Evolutionary conservation across 257 asterid genomes (phyloP).

Genomic region (Gentiana macrophylla): DNA sequence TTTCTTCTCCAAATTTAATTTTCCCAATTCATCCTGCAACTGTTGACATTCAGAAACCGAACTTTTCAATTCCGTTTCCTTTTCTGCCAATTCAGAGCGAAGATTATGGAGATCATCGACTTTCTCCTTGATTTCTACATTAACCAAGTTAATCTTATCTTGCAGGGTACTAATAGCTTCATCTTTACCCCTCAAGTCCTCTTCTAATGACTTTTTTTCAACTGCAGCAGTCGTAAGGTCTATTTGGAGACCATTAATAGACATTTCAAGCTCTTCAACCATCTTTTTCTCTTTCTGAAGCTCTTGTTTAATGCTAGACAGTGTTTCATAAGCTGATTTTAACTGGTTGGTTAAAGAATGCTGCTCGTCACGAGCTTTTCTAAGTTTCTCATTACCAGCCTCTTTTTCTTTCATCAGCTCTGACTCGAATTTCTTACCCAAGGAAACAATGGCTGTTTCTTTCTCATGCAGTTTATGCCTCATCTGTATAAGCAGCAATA

Average conservation of each 20-base stretch:
- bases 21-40: slow-evolving; percentile 29
- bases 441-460: slow-evolving; percentile 34
- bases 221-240: slow-evolving; percentile 24
- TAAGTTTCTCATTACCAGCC: slow-evolving; percentile 28
- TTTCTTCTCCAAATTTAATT: slow-evolving; percentile 33
- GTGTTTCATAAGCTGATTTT: slow-evolving; percentile 28
- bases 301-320: slow-evolving; percentile 31
- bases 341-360: slow-evolving; percentile 34
- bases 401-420: slow-evolving; percentile 52
- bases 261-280: slow-evolving; percentile 33
- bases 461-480: slow-evolving; percentile 42
- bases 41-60: slow-evolving; percentile 26
- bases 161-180: slow-evolving; percentile 34
- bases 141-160: slow-evolving; percentile 43
- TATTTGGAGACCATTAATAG: slow-evolving; percentile 32
- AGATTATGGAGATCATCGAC: slow-evolving; percentile 26
- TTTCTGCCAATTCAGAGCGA: slow-evolving; percentile 28
- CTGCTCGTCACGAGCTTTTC: slow-evolving; percentile 33
- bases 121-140: slow-evolving; percentile 49
- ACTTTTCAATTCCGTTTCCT: slow-evolving; percentile 32
- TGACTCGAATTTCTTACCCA: slow-evolving; percentile 33
- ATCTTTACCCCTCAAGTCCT: slow-evolving; percentile 46
- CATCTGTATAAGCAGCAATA: slow-evolving; percentile 37
- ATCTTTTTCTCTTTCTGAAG: slow-evolving; percentile 34
- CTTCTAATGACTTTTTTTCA: slow-evolving; percentile 42